Evolutionary conservation across 805 yeast genomes (phyloP), one percentile per base, ranked within the genome.

Genomic region (Metschnikowia koreensis): DNA sequence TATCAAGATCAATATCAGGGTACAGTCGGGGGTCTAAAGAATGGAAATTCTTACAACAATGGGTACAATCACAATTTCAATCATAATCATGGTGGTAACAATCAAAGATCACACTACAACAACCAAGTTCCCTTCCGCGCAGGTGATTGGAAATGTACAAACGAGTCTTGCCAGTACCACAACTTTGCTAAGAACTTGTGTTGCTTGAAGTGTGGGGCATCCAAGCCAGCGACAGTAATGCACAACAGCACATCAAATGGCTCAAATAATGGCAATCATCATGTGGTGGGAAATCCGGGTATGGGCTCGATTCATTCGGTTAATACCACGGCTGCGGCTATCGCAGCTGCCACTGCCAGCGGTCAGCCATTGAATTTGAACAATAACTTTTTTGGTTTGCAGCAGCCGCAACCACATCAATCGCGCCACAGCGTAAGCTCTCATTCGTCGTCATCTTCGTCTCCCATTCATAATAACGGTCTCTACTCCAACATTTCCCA

Each of bases 111-210:
- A 7, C 64, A 61, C 47, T 62, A 64, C 51, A 66, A 73, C 41
- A 70, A 70, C 48, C 78, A 82, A 60, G 96, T 92, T n/a, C 97
- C 97, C 31, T 92, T 92, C 70, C 80, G 97, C 61, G 97, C 97
- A 2, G 97, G 97, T 47, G 97, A 91, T 70, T 92, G 97, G 97
- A 91, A 90, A 68, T 92, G 97, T 73, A 75, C 81, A 28, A 83
- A 81, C 56, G 92, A 86, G 50, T 75, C 81, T 27, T 92, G 97
- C 67, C 78, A 83, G 34, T 92, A 92, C 67, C 97, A 91, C 68
- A 91, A 91, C 67, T 91, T 91, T 75, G 97, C 97, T 3, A 91
- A 91, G 64, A 91, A 91, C 67, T 75, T 89, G 51, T 83, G 85
- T 52, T 91, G 97, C 66, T 76, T 91, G 65, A 85, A 93, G 66